phyloP scores from a whole-genome alignment of 2,329 filamentous ascomycete genomes.

The Escovopsis sp. region DNA sequence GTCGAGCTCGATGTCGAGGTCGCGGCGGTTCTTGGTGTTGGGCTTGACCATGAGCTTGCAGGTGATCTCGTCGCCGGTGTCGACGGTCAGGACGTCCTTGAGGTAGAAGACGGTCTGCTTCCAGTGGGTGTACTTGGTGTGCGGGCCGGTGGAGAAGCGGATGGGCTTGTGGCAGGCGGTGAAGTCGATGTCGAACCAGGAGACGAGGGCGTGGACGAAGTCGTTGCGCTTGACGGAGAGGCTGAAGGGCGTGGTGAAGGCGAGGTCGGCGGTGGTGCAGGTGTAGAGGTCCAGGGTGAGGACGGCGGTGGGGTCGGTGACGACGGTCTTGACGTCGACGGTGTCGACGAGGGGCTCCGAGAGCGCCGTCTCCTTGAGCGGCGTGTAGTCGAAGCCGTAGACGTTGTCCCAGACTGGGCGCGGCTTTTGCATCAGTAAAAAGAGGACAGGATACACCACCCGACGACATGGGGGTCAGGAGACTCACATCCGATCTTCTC shows the following conservation, averaged over 20 bases:
- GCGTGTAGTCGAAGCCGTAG: constrained; percentile 93
- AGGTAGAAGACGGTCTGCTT: constrained; percentile 99
- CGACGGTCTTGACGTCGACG: constrained; percentile 91
- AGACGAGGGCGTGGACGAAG: constrained; percentile 90
- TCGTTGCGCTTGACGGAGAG: constrained; percentile 72
- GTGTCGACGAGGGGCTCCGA: constrained; percentile 95
- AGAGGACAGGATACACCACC: too few species aligned
- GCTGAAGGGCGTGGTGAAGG: constrained; percentile 66
- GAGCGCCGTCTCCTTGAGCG: constrained; percentile 83
- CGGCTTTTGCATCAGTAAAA: background rate
- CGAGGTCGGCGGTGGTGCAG: constrained; percentile 67
- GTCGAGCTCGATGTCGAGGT: constrained; percentile 78
- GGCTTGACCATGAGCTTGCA: constrained; percentile 70
- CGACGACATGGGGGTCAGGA: background rate
- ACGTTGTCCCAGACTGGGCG: constrained; percentile 91
- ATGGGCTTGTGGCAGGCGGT: constrained; percentile 96
- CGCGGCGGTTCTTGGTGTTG: constrained; percentile 85
- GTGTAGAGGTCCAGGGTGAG: constrained; percentile 89
- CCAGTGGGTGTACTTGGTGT: constrained; percentile 99
- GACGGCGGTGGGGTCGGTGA: constrained; percentile 76
- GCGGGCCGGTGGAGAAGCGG: constrained; percentile 88
- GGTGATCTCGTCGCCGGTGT: constrained; percentile 66
- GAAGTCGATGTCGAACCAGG: constrained; percentile 99
- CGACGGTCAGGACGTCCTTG: constrained; percentile 79
- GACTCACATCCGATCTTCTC: constrained; percentile 96